These are phyloP conservation scores for Trametes pubescens DNA, from an alignment of 1,284 basidiomycete genomes.

Conservation along the genomic window DNA sequence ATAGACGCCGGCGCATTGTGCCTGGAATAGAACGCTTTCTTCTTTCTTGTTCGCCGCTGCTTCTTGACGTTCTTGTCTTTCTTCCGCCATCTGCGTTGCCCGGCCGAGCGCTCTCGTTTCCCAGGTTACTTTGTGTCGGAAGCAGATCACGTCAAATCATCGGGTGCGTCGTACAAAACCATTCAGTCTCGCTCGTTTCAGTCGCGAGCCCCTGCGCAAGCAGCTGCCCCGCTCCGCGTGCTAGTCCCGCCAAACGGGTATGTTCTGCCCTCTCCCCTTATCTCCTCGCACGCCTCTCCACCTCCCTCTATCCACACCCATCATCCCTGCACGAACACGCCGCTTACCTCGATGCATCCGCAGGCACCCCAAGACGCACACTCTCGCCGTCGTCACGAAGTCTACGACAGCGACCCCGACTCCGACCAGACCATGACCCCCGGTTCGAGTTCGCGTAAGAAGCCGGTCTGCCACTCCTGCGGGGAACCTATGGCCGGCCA, in stretches of 20 bases:
- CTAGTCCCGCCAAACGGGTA: conserved; percentile 26
- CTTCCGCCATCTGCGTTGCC: not conserved
- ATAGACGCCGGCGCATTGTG: conserved; percentile 23
- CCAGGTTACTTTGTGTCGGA: not conserved
- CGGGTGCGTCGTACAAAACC: conserved; percentile 31
- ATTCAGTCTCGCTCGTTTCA: conserved; percentile 14
- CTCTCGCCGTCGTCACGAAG: not conserved
- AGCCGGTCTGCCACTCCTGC: conserved; percentile 42
- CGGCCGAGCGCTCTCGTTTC: not conserved
- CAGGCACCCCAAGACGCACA: conserved; percentile 19
- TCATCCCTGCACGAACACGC: not conserved
- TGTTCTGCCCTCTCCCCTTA: conserved; percentile 14
- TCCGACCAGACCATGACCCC: conserved; percentile 17
- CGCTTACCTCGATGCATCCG: conserved; percentile 10
- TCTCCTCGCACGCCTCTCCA: not conserved
- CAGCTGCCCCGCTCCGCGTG: conserved; percentile 12
- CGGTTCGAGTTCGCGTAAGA: conserved; percentile 35
- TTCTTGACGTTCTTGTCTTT: not conserved
- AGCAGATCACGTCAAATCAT: not conserved
- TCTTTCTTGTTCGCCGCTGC: not conserved
- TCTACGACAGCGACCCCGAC: conserved; percentile 8
- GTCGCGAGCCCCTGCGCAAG: conserved; percentile 26
- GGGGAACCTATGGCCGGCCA: conserved; percentile 43
- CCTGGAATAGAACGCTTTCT: conserved; percentile 15
- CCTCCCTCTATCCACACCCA: not conserved